Percentiles rank a stretch among this genome's conserved stretches.
Conservation (phyloP, 2,329 filamentous ascomycete species). For the Xylariaceae sp. region DNA sequence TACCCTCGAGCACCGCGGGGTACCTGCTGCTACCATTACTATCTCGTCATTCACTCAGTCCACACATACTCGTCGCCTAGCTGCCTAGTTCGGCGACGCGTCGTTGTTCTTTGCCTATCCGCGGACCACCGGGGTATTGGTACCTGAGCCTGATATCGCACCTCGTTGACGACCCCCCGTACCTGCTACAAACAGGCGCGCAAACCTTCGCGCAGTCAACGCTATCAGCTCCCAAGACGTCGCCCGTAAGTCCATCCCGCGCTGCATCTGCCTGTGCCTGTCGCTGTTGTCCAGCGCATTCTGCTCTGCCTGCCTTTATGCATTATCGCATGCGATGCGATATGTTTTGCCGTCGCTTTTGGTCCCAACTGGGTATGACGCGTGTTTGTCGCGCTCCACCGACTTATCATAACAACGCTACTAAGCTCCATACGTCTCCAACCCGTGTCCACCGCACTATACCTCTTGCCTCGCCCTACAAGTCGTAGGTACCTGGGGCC, state of each 20-base stretch:
- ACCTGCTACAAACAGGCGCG: conserved; percentile 1
- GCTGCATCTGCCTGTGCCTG: background rate
- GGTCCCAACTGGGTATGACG: conserved; percentile 13
- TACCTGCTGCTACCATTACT: conserved; percentile 4
- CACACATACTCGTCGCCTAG: background rate
- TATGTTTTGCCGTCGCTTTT: background rate
- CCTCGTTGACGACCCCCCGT: conserved; percentile 1
- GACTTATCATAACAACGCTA: conserved; percentile 14
- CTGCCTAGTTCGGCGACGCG: conserved; percentile 9
- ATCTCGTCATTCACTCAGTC: background rate
- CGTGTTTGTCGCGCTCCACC: conserved; percentile 16
- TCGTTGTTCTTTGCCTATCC: conserved; percentile 1
- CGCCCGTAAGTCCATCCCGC: conserved; percentile 10
- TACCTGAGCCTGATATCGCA: conserved; percentile 2
- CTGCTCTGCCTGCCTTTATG: background rate
- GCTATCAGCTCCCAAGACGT: background rate
- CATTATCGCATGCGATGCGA: background rate
- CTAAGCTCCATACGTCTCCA: conserved; percentile 8
- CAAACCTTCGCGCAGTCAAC: background rate
- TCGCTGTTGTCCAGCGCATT: background rate
- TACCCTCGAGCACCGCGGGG: conserved; percentile 6
- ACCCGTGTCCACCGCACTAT: conserved; percentile 8
- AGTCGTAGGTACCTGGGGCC: background rate
- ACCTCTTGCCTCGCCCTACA: conserved; percentile 3
- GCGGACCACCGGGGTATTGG: background rate